Evolutionary conservation across 108 stramenopile species (phyloP), one percentile per base, ranked within the genome.

Genomic region (Thalassiosira profunda): DNA sequence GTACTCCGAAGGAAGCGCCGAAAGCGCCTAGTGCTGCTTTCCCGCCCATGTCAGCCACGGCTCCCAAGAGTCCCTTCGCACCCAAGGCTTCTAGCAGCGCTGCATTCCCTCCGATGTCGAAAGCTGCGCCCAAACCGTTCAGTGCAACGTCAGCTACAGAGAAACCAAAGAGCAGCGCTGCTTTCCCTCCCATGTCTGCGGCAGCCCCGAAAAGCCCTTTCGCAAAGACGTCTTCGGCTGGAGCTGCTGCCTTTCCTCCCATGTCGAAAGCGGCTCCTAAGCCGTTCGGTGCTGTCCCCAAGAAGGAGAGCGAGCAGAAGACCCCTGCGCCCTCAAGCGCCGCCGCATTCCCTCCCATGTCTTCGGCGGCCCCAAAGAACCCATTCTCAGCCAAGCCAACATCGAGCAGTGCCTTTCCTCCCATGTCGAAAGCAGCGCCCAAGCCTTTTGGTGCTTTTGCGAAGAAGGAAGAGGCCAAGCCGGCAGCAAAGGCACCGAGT

Each of bases 181-280:
- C 48, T 4, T 86, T 73, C 45, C 86, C 86, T 6, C 86, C 86
- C 35, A 81, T 88, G 80, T 70, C 80, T 1, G 33, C 66, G 28
- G 80, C 69, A 20, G 83, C 83, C 23, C 78, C 71, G 0, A 63
- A 62, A 25, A 58, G 47, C 31, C 45, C 63, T 0, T 38, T 45
- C 1, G 29, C 49, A 31, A 21, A 18, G 20, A n/a, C 57, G n/a
- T 40, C 35, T 30, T 25, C 46, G 0, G 29, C 67, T 1, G 12
- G 57, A 18, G 41, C 28, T 10, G 23, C 28, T 35, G 82, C 58
- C 11, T 81, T 83, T 41, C 82, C 86, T 45, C 86, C 84, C 14
- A 85, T 84, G 82, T 79, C 87, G 30, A 47, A 56, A 20, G 74
- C 74, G 43, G 80, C 86, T 30, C 85, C 86, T 30, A 84, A 69